A percentile compares a stretch with the other conserved stretches of the same genome.
Evolutionary conservation across 805 yeast genomes (phyloP).

Genomic region (Schizosaccharomyces lindneri): DNA sequence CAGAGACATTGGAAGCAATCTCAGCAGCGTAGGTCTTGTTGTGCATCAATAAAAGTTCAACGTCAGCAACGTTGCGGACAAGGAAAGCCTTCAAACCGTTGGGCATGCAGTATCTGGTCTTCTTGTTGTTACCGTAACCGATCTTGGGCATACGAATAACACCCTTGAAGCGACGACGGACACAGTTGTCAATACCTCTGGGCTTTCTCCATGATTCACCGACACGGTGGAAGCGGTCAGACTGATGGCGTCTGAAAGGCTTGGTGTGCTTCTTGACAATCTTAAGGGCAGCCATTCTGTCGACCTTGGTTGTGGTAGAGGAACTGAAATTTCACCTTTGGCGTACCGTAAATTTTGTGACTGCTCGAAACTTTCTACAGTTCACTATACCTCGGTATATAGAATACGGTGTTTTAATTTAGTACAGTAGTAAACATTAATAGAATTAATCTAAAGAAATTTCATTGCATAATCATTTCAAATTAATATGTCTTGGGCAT

Average conservation of each 20-base stretch:
- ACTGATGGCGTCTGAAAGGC: constrained; percentile 99
- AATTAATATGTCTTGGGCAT: too few species aligned
- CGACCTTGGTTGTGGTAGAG: not conserved
- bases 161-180: constrained; percentile 98
- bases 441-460: not conserved
- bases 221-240: constrained; percentile 98
- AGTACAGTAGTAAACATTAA: not conserved
- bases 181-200: constrained; percentile 99
- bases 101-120: constrained; percentile 85
- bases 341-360: not conserved
- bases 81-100: constrained; percentile 95
- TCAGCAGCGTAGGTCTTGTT: constrained; percentile 98
- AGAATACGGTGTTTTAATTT: not conserved
- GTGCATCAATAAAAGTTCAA: constrained; percentile 89
- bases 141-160: constrained; percentile 96
- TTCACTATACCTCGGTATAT: not conserved
- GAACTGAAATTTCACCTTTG: not conserved
- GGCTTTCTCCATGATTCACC: constrained; percentile 99
- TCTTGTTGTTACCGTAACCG: constrained; percentile 99
- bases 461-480: too few species aligned
- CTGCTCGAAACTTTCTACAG: not conserved
- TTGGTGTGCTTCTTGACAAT: constrained; percentile 98
- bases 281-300: constrained; percentile 48
- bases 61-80: constrained; percentile 77
- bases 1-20: constrained; percentile 95